phyloP scores from a whole-genome alignment of 306 rosid genomes.

The Corylus heterophylla region DNA sequence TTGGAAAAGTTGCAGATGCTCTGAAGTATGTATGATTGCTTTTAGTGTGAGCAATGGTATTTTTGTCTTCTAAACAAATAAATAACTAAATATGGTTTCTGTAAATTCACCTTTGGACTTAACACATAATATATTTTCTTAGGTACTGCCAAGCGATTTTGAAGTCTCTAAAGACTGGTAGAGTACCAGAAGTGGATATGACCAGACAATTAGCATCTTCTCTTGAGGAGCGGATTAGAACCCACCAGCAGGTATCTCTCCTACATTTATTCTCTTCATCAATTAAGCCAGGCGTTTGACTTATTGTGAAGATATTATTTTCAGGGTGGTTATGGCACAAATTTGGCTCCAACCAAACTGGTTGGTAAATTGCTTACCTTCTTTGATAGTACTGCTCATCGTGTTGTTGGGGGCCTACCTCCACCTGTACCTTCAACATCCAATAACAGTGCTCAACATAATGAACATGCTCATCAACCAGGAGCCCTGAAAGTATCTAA shows the following conservation, averaged over 20 bases:
- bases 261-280: neutral
- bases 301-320: slow-evolving; percentile 25
- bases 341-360: slow-evolving; percentile 74
- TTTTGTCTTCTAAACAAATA: neutral
- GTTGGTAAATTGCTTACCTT: slow-evolving; percentile 80
- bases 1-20: slow-evolving; percentile 85
- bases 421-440: slow-evolving; percentile 75
- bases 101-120: slow-evolving; percentile 11
- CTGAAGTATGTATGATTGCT: slow-evolving; percentile 66
- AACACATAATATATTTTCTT: slow-evolving; percentile 18
- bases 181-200: slow-evolving; percentile 80
- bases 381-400: slow-evolving; percentile 87
- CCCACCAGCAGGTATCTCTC: slow-evolving; percentile 74
- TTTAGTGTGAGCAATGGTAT: neutral
- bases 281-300: slow-evolving; percentile 3
- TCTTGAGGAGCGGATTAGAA: slow-evolving; percentile 88
- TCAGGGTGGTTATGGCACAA: slow-evolving; percentile 84
- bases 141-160: slow-evolving; percentile 86
- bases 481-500: slow-evolving; percentile 51
- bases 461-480: slow-evolving; percentile 56
- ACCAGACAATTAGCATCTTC: slow-evolving; percentile 75
- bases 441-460: slow-evolving; percentile 50
- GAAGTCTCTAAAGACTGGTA: slow-evolving; percentile 79
- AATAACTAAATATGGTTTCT: slow-evolving; percentile 6
- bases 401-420: slow-evolving; percentile 90